A percentile compares a stretch with the other conserved stretches of the same genome.
Conservation (phyloP, 1,284 basidiomycete genomes). For the Sporisorium graminicola region DNA sequence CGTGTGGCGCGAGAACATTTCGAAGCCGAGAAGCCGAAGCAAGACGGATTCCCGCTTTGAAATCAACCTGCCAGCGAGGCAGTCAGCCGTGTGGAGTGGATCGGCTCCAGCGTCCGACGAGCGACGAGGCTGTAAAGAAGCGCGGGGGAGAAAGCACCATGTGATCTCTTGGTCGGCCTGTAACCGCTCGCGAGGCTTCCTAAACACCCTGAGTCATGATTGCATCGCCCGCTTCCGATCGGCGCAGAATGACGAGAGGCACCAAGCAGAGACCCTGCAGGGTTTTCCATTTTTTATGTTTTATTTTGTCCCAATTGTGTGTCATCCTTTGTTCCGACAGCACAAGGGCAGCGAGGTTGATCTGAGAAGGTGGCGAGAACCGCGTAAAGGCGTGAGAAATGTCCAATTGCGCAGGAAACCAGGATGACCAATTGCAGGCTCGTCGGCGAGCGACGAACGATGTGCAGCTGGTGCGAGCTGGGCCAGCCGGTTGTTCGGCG, state of each 20-base stretch:
- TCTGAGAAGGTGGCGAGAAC: background rate
- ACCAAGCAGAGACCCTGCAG: slow-evolving; percentile 6
- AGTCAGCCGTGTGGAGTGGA: too few species aligned
- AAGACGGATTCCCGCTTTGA: too few species aligned
- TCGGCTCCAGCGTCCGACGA: too few species aligned
- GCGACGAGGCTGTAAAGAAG: background rate
- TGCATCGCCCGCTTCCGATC: slow-evolving; percentile 22
- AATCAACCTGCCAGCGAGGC: background rate
- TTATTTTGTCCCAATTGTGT: too few species aligned
- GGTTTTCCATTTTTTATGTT: too few species aligned
- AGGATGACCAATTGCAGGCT: too few species aligned
- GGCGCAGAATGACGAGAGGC: background rate
- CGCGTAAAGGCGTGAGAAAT: background rate
- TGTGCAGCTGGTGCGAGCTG: background rate
- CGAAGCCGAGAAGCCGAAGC: too few species aligned
- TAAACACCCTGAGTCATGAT: slow-evolving; percentile 21
- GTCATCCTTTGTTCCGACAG: background rate
- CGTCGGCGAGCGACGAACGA: background rate
- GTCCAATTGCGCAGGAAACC: too few species aligned
- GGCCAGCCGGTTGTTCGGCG: background rate
- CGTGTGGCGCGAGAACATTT: too few species aligned
- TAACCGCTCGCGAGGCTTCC: background rate
- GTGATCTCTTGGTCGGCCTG: background rate
- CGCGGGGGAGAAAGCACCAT: background rate
- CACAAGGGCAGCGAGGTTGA: background rate